phyloP scores from a whole-genome alignment of 768 basidiomycete species.

The Tricholoma terreum region DNA sequence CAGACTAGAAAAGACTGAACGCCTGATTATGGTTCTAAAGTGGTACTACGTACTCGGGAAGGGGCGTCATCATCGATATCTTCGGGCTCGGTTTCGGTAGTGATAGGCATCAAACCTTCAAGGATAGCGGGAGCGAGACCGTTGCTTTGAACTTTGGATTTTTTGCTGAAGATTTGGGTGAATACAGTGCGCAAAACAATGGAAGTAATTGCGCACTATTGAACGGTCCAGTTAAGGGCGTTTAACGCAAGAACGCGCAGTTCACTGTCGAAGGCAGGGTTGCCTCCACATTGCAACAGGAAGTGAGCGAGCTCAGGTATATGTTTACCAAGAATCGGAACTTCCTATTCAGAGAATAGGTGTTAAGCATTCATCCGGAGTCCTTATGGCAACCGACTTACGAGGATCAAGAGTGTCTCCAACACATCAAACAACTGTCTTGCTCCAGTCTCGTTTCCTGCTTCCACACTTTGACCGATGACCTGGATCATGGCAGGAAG shows the following conservation, averaged over 20 bases:
- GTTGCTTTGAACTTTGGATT: slow-evolving; percentile 87
- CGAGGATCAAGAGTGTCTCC: slow-evolving; percentile 92
- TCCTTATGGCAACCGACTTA: slow-evolving; percentile 30
- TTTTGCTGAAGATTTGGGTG: slow-evolving; percentile 63
- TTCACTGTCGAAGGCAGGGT: slow-evolving; percentile 69
- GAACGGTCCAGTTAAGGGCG: slow-evolving; percentile 93
- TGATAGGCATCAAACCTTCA: slow-evolving; percentile 89
- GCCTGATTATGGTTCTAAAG: not conserved
- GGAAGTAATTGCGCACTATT: slow-evolving; percentile 61
- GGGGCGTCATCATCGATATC: slow-evolving; percentile 93
- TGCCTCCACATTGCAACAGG: slow-evolving; percentile 80
- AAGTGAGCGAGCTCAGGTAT: slow-evolving; percentile 86
- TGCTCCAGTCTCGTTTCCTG: slow-evolving; percentile 75
- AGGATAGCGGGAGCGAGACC: slow-evolving; percentile 83
- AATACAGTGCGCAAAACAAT: not conserved
- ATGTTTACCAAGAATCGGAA: slow-evolving; percentile 87
- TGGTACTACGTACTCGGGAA: slow-evolving; percentile 60
- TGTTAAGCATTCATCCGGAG: not conserved
- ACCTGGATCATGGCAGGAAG: slow-evolving; percentile 89
- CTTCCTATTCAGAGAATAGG: slow-evolving; percentile 55
- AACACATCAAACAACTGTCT: slow-evolving; percentile 93
- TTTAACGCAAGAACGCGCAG: slow-evolving; percentile 90
- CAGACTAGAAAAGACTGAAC: slow-evolving; percentile 52
- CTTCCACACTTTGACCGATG: slow-evolving; percentile 77
- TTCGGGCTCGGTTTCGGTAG: slow-evolving; percentile 90